These are phyloP conservation scores for Danielozyma ontarioensis DNA, from an alignment of 805 yeast genomes.

Conservation along the genomic window DNA sequence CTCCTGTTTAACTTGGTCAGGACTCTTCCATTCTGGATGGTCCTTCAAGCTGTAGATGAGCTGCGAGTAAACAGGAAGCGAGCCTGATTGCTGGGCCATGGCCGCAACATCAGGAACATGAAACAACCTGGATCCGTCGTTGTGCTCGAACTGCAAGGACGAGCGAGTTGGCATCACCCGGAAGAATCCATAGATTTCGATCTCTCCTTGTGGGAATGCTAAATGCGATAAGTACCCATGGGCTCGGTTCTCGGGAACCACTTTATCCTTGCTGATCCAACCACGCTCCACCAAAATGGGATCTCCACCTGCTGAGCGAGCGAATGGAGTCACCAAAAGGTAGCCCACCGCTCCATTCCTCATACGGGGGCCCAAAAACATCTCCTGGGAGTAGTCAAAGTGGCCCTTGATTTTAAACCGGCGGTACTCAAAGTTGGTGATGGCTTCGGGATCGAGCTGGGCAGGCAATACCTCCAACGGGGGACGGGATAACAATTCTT, in stretches of 20 bases:
- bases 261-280: slow-evolving; percentile 74
- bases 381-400: slow-evolving; percentile 80
- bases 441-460: slow-evolving; percentile 55
- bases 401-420: slow-evolving; percentile 71
- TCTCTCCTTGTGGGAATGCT: slow-evolving; percentile 68
- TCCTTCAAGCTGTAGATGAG: slow-evolving; percentile 64
- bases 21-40: slow-evolving; percentile 46
- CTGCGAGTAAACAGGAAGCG: slow-evolving; percentile 74
- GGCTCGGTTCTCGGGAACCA: slow-evolving; percentile 47
- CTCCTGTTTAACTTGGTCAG: slow-evolving; percentile 4
- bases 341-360: slow-evolving; percentile 69
- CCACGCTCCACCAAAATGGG: slow-evolving; percentile 86
- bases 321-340: slow-evolving; percentile 74
- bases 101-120: slow-evolving; percentile 76
- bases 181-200: slow-evolving; percentile 68
- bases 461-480: slow-evolving; percentile 67
- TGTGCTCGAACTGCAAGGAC: slow-evolving; percentile 66
- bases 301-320: slow-evolving; percentile 66
- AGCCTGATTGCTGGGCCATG: slow-evolving; percentile 64
- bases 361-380: slow-evolving; percentile 87
- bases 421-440: slow-evolving; percentile 75
- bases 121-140: slow-evolving; percentile 62
- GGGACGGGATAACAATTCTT: slow-evolving; percentile 69
- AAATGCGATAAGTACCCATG: slow-evolving; percentile 53
- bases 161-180: slow-evolving; percentile 60